phyloP scores from a whole-genome alignment of 345 rosid genomes.

The Dipteronia dyeriana region DNA sequence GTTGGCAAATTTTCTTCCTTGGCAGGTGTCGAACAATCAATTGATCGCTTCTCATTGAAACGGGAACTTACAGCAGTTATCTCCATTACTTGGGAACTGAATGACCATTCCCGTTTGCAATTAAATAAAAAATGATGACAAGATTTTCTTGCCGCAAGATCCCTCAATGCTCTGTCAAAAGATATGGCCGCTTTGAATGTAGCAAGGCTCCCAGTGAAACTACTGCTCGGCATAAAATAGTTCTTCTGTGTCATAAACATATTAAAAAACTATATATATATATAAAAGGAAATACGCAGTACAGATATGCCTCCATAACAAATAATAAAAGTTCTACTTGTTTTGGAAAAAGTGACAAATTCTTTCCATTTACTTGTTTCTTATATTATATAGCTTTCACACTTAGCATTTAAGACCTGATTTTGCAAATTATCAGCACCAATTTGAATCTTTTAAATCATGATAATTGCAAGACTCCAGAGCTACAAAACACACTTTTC shows the following conservation, averaged over 20 bases:
- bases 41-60: conserved; percentile 34
- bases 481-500: background rate
- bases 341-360: background rate
- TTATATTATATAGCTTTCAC: background rate
- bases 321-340: background rate
- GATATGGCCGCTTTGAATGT: conserved; percentile 20
- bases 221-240: conserved; percentile 24
- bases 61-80: conserved; percentile 34
- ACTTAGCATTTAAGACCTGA: background rate
- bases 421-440: conserved; percentile 13
- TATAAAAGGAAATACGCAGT: background rate
- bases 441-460: background rate
- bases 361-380: background rate
- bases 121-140: conserved; percentile 15
- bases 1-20: conserved; percentile 29
- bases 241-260: conserved; percentile 16
- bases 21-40: conserved; percentile 34
- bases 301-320: background rate
- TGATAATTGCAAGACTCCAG: background rate
- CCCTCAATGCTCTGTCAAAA: conserved; percentile 17
- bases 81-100: conserved; percentile 34
- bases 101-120: conserved; percentile 39
- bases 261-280: background rate
- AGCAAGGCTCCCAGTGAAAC: conserved; percentile 17
- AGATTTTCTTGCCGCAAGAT: conserved; percentile 16